These are phyloP conservation scores for Mycena sanguinolenta DNA, from an alignment of 768 basidiomycete genomes.

Conservation along the genomic window DNA sequence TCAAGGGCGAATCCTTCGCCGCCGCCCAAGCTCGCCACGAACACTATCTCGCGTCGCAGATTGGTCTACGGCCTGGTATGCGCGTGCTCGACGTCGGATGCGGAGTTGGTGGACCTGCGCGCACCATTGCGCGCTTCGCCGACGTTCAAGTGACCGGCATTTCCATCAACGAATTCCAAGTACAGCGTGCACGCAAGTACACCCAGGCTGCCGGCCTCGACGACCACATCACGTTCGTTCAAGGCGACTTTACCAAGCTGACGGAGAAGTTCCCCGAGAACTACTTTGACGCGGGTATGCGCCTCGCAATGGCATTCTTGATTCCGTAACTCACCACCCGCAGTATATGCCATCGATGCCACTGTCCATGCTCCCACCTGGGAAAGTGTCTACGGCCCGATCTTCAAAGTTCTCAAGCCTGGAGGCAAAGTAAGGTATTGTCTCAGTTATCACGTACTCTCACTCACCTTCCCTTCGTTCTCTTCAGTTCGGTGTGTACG, in stretches of 20 bases:
- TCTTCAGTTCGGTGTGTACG: slow-evolving; percentile 93
- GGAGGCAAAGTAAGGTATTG: slow-evolving; percentile 82
- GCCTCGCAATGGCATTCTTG: background rate
- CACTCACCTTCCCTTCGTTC: background rate
- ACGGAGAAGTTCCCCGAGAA: slow-evolving; percentile 91
- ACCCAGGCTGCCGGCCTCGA: slow-evolving; percentile 83
- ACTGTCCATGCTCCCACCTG: slow-evolving; percentile 96
- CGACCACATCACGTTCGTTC: slow-evolving; percentile 83
- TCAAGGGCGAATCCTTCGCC: slow-evolving; percentile 86
- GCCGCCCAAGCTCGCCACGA: slow-evolving; percentile 92
- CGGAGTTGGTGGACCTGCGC: slow-evolving; percentile 96
- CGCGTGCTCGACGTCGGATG: slow-evolving; percentile 98
- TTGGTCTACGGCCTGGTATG: slow-evolving; percentile 91
- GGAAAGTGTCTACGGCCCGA: slow-evolving; percentile 96
- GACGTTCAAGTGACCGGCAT: slow-evolving; percentile 88
- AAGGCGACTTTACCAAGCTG: slow-evolving; percentile 98
- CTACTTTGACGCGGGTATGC: slow-evolving; percentile 92
- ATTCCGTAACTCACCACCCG: background rate
- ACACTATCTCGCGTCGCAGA: slow-evolving; percentile 93
- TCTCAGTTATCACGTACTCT: no score
- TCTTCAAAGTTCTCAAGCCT: slow-evolving; percentile 93
- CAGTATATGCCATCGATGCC: slow-evolving; percentile 97
- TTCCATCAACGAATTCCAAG: slow-evolving; percentile 98
- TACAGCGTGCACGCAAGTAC: slow-evolving; percentile 85
- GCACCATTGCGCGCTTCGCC: slow-evolving; percentile 93